Conservation (phyloP, 176 grass and related monocot species). For the Aegilops tauschii region DNA sequence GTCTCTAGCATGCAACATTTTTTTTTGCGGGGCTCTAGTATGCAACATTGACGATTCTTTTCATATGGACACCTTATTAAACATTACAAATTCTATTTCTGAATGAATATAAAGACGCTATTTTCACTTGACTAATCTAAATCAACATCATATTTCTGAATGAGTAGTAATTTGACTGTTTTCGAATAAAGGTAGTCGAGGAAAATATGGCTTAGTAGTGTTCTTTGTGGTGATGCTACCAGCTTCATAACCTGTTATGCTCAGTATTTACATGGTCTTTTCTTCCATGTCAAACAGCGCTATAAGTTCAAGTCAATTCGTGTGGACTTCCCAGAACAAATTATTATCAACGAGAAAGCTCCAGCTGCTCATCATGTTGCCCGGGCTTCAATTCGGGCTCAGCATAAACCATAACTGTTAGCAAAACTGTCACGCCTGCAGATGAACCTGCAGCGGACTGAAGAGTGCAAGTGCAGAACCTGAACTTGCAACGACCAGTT, state of each 20-base stretch:
- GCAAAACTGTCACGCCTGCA: neutral
- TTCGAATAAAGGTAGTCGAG: neutral
- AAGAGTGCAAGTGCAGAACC: too few species aligned
- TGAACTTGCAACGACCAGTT: too few species aligned
- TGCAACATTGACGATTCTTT: neutral
- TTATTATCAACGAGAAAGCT: constrained; percentile 63
- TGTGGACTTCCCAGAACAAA: constrained; percentile 66
- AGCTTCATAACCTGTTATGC: neutral
- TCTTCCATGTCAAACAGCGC: constrained; percentile 44
- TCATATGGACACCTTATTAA: neutral
- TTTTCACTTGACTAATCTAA: neutral
- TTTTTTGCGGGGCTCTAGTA: too few species aligned
- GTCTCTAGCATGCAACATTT: neutral
- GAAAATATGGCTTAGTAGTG: neutral
- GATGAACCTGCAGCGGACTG: too few species aligned
- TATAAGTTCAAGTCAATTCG: constrained; percentile 54
- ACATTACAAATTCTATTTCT: neutral
- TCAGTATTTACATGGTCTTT: neutral
- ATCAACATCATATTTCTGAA: neutral
- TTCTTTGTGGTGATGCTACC: neutral
- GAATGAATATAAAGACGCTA: neutral
- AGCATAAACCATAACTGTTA: constrained; percentile 35
- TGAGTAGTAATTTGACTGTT: neutral
- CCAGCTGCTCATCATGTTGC: constrained; percentile 41
- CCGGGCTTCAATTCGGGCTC: constrained; percentile 45